These are phyloP conservation scores for Phaeophleospora eucalypticola DNA, from an alignment of 2,329 filamentous ascomycete genomes.

Conservation along the genomic window DNA sequence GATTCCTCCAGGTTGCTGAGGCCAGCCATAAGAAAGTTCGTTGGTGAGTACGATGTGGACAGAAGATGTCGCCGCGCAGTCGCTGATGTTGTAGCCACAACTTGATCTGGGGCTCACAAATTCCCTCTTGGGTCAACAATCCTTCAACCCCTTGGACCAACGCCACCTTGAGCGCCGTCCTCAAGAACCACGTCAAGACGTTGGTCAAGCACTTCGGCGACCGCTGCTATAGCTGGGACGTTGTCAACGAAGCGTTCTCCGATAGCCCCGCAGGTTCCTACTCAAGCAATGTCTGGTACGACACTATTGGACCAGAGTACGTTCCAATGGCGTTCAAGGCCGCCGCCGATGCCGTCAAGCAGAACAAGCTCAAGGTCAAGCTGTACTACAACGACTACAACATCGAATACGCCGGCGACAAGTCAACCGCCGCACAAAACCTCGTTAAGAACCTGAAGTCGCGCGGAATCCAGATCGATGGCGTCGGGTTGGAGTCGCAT, in stretches of 20 bases:
- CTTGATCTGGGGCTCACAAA: slow-evolving; percentile 41
- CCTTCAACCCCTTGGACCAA: slow-evolving; percentile 34
- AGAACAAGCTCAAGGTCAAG: slow-evolving; percentile 18
- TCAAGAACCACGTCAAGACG: slow-evolving; percentile 41
- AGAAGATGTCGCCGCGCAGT: slow-evolving; percentile 18
- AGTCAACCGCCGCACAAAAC: slow-evolving; percentile 22
- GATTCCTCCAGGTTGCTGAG: slow-evolving; percentile 34
- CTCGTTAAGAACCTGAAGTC: slow-evolving; percentile 25
- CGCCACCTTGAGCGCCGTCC: slow-evolving; percentile 38
- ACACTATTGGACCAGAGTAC: slow-evolving; percentile 28
- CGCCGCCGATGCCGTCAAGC: slow-evolving; percentile 19
- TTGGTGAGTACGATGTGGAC: slow-evolving; percentile 21
- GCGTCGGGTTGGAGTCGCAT: slow-evolving; percentile 52
- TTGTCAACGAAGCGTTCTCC: slow-evolving; percentile 12
- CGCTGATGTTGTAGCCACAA: slow-evolving; percentile 33
- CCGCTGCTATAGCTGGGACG: slow-evolving; percentile 30
- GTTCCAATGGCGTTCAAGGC: slow-evolving; percentile 27
- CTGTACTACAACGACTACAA: slow-evolving; percentile 32
- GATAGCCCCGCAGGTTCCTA: slow-evolving; percentile 19
- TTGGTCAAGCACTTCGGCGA: slow-evolving; percentile 38
- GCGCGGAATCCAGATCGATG: slow-evolving; percentile 33
- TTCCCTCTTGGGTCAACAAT: slow-evolving; percentile 37
- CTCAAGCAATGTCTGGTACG: slow-evolving; percentile 24
- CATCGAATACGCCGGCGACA: slow-evolving; percentile 25
- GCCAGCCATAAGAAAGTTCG: background rate